Base-by-base conservation (phyloP, 495 filamentous ascomycete species). In the Penicillium mononematosum region DNA sequence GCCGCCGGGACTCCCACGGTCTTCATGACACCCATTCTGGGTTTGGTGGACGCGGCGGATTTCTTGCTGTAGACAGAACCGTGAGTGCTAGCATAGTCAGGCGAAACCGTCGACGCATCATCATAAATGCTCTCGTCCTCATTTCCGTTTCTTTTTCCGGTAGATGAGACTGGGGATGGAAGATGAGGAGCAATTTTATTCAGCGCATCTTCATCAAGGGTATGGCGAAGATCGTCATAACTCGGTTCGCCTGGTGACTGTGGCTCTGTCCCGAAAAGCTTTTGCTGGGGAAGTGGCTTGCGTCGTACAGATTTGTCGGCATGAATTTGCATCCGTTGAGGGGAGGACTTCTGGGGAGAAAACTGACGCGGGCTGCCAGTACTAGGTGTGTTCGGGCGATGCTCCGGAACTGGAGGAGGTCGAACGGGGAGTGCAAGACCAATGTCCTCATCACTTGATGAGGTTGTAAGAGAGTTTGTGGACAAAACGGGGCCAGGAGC, bases 21-120 rank as follows among this genome's bases (percentile, higher is more conserved):
- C 66, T 89, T 91, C 72, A 91, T 80, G 4, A 92, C 85, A 52
- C 93, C 93, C 63, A 89, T 86, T 54, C 93, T 82, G 16, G 91
- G 91, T 39, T 78, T 82, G 24, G 92, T 86, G 0, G 85, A 87
- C 17, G 77, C 79, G 7, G 74, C 71, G 3, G 85, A 82, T 49
- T 69, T 68, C 59, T 78, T 80, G 48, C 78, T 89, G 47, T 88
- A 83, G 1, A 81, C 77, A 25, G 88, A 90, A 43, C 75, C 80
- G 20, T 79, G 79, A 10, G 87, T 89, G 68, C 88, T 92, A 6
- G 87, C 85, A 70, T 91, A 92, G 59, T 82, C 79, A n/a, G 80
- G 80, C 0, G 80, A 78, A 6, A 68, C 62, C 0, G 73, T 77
- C 11, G 79, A 79, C 7, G 70, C 78, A 53, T 78, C 72, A 53